Conservation (phyloP, 257 asterid genomes). For the Parsonsia alboflavescens region DNA sequence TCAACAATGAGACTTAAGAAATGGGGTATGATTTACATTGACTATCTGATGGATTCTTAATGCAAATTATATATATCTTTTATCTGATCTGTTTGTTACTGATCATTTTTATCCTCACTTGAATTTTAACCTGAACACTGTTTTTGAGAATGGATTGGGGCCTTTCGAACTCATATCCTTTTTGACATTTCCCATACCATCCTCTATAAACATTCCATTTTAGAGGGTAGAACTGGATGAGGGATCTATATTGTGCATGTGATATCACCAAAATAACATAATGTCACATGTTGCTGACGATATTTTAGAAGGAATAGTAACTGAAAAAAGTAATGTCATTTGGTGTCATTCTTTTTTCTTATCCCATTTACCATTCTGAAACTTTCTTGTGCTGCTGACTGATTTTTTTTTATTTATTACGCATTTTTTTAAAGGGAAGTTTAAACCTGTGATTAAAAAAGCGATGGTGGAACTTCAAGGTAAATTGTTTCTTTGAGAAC, state of each 20-base stretch:
- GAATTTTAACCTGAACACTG: background rate
- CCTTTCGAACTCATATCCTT: no score
- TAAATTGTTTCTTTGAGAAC: constrained; percentile 8
- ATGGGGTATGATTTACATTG: background rate
- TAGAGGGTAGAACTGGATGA: background rate
- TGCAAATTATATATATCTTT: background rate
- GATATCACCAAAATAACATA: background rate
- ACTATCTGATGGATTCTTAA: background rate
- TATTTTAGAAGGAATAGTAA: background rate
- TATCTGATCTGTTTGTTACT: background rate
- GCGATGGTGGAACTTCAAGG: constrained; percentile 99
- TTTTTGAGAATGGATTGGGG: background rate
- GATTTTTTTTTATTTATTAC: background rate
- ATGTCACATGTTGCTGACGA: background rate
- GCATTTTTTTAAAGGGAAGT: constrained; percentile 55
- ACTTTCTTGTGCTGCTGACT: background rate
- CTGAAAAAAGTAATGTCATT: background rate
- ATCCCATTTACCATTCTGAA: background rate
- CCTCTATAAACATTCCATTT: no score
- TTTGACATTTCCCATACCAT: background rate
- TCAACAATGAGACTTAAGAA: background rate
- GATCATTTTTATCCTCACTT: background rate
- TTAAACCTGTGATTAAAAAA: constrained; percentile 97
- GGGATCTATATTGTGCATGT: background rate
- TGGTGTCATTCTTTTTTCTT: background rate